phyloP scores from a whole-genome alignment of 345 rosid genomes.

The Gossypium herbaceum region DNA sequence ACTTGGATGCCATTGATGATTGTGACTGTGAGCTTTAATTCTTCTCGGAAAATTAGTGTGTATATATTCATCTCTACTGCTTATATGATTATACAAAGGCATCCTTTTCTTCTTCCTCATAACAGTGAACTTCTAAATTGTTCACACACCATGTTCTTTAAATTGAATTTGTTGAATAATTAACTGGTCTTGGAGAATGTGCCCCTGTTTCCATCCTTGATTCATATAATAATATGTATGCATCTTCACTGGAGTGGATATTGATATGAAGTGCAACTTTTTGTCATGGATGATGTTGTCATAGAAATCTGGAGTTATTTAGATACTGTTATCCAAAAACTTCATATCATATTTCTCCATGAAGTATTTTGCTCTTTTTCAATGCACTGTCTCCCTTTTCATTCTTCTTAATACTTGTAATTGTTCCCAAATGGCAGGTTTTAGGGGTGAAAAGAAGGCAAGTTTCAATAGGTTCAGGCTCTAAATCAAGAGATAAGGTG shows the following conservation, averaged over 20 bases:
- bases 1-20: neutral
- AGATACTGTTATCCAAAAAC: neutral
- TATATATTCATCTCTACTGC: neutral
- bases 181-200: neutral
- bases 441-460: slow-evolving; percentile 83
- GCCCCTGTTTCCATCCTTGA: neutral
- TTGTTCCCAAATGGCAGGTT: slow-evolving; percentile 39
- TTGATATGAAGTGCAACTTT: neutral
- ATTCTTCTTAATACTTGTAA: neutral
- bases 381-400: neutral
- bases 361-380: slow-evolving; percentile 6
- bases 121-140: neutral
- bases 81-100: neutral
- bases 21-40: neutral
- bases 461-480: slow-evolving; percentile 72
- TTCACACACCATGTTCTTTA: neutral
- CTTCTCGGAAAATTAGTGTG: neutral
- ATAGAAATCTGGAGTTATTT: neutral
- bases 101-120: neutral
- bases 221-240: neutral
- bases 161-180: neutral
- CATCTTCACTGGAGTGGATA: neutral
- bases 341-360: neutral
- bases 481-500: slow-evolving; percentile 87
- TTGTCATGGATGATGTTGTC: neutral